Conservation (phyloP, 2,329 filamentous ascomycete genomes). For the Orbilia oligospora region DNA sequence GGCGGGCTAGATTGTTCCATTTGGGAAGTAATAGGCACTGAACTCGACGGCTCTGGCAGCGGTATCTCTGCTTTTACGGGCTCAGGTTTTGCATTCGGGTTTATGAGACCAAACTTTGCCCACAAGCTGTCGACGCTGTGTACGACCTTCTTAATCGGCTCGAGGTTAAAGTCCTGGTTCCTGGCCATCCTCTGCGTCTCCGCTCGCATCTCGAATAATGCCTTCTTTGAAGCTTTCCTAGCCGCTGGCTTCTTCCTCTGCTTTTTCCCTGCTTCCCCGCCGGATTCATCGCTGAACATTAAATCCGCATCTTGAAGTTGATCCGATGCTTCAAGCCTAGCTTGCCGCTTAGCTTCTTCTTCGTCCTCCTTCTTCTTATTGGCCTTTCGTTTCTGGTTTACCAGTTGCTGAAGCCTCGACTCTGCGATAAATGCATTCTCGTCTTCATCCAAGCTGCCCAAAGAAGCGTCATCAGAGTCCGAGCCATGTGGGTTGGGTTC, state of each 20-base stretch:
- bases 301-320: conserved; percentile 63
- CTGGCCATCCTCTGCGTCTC: conserved; percentile 93
- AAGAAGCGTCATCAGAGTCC: conserved; percentile 35
- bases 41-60: conserved; percentile 27
- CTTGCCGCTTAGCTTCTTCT: conserved; percentile 68
- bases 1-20: conserved; percentile 48
- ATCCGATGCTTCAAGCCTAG: conserved; percentile 46
- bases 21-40: conserved; percentile 38
- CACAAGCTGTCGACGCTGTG: conserved; percentile 68
- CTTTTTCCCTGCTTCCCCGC: conserved; percentile 69
- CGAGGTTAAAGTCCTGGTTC: conserved; percentile 90
- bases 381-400: conserved; percentile 81
- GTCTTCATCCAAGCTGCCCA: conserved; percentile 60
- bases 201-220: conserved; percentile 91
- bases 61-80: conserved; percentile 13
- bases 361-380: conserved; percentile 77
- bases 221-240: conserved; percentile 93
- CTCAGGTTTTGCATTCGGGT: conserved; percentile 34
- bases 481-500: conserved; percentile 31
- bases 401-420: conserved; percentile 78
- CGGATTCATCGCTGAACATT: conserved; percentile 65
- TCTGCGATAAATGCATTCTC: conserved; percentile 67
- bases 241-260: conserved; percentile 73
- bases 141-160: conserved; percentile 91
- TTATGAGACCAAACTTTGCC: conserved; percentile 27